A percentile compares a stretch with the other conserved stretches of the same genome.
These are phyloP conservation scores for Suillus cothurnatus DNA, from an alignment of 768 basidiomycete genomes.

Conservation along the genomic window DNA sequence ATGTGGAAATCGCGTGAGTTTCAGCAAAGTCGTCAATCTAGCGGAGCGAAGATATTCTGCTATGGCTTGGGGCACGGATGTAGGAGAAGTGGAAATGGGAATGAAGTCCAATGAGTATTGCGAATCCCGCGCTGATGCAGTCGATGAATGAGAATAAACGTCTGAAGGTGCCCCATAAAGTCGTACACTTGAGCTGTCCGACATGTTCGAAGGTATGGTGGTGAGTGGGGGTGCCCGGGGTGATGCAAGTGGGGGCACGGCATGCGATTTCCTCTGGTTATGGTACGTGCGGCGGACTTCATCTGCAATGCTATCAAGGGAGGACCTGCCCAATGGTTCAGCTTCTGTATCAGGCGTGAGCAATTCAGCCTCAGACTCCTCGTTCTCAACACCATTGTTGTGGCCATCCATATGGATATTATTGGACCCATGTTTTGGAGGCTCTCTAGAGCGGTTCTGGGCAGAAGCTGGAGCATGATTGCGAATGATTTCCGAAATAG, in stretches of 20 bases:
- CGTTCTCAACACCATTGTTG: conserved; percentile 51
- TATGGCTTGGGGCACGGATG: conserved; percentile 66
- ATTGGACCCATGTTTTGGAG: conserved; percentile 48
- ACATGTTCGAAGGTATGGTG: conserved; percentile 46
- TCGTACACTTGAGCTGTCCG: conserved; percentile 55
- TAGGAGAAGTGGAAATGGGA: conserved; percentile 47
- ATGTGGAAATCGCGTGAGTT: conserved; percentile 78
- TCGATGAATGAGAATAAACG: conserved; percentile 53
- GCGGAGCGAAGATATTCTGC: conserved; percentile 88
- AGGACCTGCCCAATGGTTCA: conserved; percentile 76
- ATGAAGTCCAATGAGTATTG: conserved; percentile 28
- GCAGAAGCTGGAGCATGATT: conserved; percentile 66
- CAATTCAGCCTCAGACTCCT: conserved; percentile 52
- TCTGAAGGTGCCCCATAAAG: conserved; percentile 43
- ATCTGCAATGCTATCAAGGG: conserved; percentile 84
- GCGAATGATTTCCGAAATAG: conserved; percentile 88
- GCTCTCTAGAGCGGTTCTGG: conserved; percentile 50
- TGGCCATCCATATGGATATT: conserved; percentile 51
- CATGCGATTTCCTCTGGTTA: conserved; percentile 45
- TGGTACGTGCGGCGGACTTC: conserved; percentile 75
- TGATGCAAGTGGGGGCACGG: conserved; percentile 37
- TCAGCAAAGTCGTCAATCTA: conserved; percentile 79
- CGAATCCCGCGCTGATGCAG: conserved; percentile 22
- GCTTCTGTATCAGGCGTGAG: conserved; percentile 57
- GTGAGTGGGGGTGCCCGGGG: conserved; percentile 37